These are phyloP conservation scores for Suillus alpinus DNA, from an alignment of 768 basidiomycete species.

Conservation along the genomic window DNA sequence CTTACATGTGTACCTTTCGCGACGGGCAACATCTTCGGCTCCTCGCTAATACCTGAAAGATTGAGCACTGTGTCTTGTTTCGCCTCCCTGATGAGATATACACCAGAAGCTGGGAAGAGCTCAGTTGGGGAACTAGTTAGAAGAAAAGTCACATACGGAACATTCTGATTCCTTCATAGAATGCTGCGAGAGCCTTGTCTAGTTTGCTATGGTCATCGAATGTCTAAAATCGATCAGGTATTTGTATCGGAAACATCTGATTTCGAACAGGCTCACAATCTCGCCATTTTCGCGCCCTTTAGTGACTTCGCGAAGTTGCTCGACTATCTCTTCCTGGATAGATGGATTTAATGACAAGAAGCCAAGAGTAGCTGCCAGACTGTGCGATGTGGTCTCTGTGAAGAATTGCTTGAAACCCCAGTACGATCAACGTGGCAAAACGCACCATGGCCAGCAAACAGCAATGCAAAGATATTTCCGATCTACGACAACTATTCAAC, in stretches of 20 bases:
- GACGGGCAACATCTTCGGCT: slow-evolving; percentile 17
- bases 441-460: slow-evolving; percentile 60
- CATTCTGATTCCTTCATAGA: slow-evolving; percentile 33
- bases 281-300: slow-evolving; percentile 16
- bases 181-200: slow-evolving; percentile 27
- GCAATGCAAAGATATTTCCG: slow-evolving; percentile 49
- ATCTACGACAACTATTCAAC: slow-evolving; percentile 33
- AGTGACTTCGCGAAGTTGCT: slow-evolving; percentile 26
- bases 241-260: background rate
- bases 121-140: background rate
- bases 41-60: slow-evolving; percentile 11
- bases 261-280: slow-evolving; percentile 12
- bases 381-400: slow-evolving; percentile 33
- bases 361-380: slow-evolving; percentile 31
- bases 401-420: background rate
- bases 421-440: background rate
- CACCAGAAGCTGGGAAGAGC: slow-evolving; percentile 24
- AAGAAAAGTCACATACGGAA: slow-evolving; percentile 25
- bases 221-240: slow-evolving; percentile 5
- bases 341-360: slow-evolving; percentile 27
- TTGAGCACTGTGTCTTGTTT: slow-evolving; percentile 25
- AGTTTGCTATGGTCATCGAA: slow-evolving; percentile 27
- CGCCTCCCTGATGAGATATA: slow-evolving; percentile 27
- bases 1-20: slow-evolving; percentile 23
- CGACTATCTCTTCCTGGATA: slow-evolving; percentile 31